These are phyloP conservation scores for Isabelozyma heimii DNA, from an alignment of 805 yeast species.

Conservation along the genomic window DNA sequence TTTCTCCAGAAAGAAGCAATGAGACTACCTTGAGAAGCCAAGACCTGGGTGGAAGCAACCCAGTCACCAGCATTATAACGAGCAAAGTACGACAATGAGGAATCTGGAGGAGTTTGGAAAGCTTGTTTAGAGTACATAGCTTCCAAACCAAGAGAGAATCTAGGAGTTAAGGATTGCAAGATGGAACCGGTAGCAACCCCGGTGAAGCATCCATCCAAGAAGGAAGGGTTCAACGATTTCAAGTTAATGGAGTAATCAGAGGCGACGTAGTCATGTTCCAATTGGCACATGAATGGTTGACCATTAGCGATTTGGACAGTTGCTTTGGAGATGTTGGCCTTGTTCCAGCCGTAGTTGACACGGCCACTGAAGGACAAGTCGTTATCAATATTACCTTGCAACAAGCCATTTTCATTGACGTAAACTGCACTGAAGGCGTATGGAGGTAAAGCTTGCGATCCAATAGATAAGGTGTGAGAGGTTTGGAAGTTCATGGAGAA, in stretches of 20 bases:
- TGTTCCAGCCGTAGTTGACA: constrained; percentile 87
- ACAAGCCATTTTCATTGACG: constrained; percentile 79
- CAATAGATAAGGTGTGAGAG: constrained; percentile 87
- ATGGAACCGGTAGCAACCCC: constrained; percentile 93
- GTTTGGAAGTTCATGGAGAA: constrained; percentile 91
- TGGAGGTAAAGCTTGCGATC: constrained; percentile 81
- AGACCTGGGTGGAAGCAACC: constrained; percentile 84
- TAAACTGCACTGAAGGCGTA: constrained; percentile 88
- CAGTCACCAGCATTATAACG: constrained; percentile 87
- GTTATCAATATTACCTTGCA: constrained; percentile 90
- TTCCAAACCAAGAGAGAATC: constrained; percentile 86
- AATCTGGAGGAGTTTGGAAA: constrained; percentile 73
- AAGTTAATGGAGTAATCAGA: constrained; percentile 83
- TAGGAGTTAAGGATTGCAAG: constrained; percentile 83
- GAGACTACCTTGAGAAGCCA: constrained; percentile 89
- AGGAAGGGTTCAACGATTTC: constrained; percentile 86
- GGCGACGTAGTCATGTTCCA: constrained; percentile 95
- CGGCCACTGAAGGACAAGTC: constrained; percentile 85
- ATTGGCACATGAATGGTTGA: constrained; percentile 91
- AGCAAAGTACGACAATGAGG: constrained; percentile 84
- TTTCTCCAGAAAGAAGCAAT: constrained; percentile 92
- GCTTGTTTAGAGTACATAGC: constrained; percentile 81
- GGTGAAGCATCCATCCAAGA: constrained; percentile 64
- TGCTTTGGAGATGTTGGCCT: constrained; percentile 72
- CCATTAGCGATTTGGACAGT: constrained; percentile 84